Evolutionary conservation across 441 rosid genomes (phyloP), one percentile per base, ranked within the genome.

Genomic region (Manihot esculenta): DNA sequence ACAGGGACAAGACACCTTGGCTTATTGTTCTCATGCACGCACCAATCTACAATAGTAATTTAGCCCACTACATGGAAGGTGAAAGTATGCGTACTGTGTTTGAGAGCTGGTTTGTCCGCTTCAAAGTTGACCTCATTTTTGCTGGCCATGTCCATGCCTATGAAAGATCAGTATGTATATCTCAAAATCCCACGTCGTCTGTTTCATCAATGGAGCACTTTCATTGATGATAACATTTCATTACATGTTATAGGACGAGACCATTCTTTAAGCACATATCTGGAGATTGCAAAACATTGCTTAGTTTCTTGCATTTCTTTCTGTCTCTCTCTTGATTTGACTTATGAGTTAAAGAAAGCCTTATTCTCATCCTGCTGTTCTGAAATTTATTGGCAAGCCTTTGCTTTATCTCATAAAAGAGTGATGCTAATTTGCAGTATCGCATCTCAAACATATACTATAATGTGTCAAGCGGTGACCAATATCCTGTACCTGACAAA

Each of bases 401-500:
- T 64, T 58, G 35, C 44, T 30, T 72, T 35, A 24, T 68, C 73
- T 49, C 51, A 38, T 51, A 51, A 53, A 63, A 8, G 35, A 35
- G 30, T 71, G 57, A 41, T 68, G 59, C 44, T 45, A 26, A 26
- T 35, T 84, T 64, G 73, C 84, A 90, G 99, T 87, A 90, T 78
- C 41, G 41, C 7, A 35, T 35, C 41, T 35, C 41, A 35, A 35
- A 35, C 41, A 35, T 35, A 35, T 7, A 35, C 41, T 35, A 35
- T 35, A 35, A 35, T 35, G 41, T 35, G 41, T 35, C 41, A 35
- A 35, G 41, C 62, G 94, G 98, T 33, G 82, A 85, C 35, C 72
- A 76, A 55, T 83, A 62, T 77, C 98, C 98, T 3, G 70, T 85
- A 68, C 83, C 93, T 20, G 94, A 94, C 81, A 83, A 83, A 66